A percentile compares a stretch with the other conserved stretches of the same genome.
These are phyloP conservation scores for Acanthamoeba rhysodes DNA, from an alignment of 208 protist species.

Conservation along the genomic window DNA sequence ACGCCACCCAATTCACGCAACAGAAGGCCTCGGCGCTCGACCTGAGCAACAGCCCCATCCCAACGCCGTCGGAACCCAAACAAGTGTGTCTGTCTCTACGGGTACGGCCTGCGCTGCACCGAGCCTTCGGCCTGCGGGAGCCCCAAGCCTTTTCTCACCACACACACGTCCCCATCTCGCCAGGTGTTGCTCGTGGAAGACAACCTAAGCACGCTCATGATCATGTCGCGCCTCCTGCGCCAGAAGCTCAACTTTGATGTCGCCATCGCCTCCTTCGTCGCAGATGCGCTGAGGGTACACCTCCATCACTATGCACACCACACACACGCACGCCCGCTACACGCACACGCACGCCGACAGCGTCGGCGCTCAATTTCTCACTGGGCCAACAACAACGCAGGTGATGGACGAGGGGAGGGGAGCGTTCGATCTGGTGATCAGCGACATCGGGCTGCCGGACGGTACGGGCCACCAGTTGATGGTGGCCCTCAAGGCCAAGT, in stretches of 20 bases:
- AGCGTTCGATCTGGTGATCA: slow-evolving; percentile 64
- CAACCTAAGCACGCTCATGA: slow-evolving; percentile 57
- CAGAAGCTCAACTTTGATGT: neutral
- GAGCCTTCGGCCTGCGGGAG: too few relatives aligned
- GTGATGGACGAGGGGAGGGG: slow-evolving; percentile 12
- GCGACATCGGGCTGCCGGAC: slow-evolving; percentile 72
- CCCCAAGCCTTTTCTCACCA: too few relatives aligned
- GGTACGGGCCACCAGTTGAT: slow-evolving; percentile 43
- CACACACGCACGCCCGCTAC: neutral
- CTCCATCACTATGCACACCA: neutral
- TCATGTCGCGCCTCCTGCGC: slow-evolving; percentile 54
- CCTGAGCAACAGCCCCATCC: too few relatives aligned
- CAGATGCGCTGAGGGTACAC: slow-evolving; percentile 56
- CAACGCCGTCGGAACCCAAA: neutral
- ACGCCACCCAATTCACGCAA: too few relatives aligned
- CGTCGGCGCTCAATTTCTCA: neutral
- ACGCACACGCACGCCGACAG: neutral
- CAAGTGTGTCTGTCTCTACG: neutral
- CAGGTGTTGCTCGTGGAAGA: slow-evolving; percentile 38
- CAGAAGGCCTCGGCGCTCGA: neutral
- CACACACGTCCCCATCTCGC: too few relatives aligned
- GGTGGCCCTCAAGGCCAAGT: slow-evolving; percentile 30
- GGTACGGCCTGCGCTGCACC: too few relatives aligned
- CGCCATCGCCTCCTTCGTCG: neutral
- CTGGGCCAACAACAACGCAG: neutral